Evolutionary conservation across 495 filamentous ascomycete species (phyloP).

Genomic region (Neurospora tetraspora): DNA sequence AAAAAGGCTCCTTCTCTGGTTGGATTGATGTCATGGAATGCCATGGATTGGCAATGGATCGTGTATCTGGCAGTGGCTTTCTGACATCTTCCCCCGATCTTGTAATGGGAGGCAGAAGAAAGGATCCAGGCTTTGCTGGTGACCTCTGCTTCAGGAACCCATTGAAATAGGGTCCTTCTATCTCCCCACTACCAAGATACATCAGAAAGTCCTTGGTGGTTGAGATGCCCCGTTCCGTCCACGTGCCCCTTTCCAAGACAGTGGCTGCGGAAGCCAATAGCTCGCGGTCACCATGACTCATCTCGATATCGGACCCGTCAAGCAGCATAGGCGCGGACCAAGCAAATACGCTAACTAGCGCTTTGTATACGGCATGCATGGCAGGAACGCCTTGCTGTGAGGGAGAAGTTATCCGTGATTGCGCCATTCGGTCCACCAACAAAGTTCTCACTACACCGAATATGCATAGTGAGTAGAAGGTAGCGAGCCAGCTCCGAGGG

Average conservation of each 20-base stretch:
- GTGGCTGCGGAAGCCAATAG: constrained; percentile 21
- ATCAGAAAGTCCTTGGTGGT: constrained; percentile 35
- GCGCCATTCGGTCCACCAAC: constrained; percentile 32
- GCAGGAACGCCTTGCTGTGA: constrained; percentile 22
- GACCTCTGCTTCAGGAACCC: constrained; percentile 37
- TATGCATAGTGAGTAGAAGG: constrained; percentile 38
- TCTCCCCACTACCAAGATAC: constrained; percentile 33
- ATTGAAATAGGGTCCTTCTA: constrained; percentile 29
- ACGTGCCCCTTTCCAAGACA: constrained; percentile 31
- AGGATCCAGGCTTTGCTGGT: constrained; percentile 16
- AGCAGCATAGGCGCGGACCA: constrained; percentile 34
- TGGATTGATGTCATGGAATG: constrained; percentile 7
- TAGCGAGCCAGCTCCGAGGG: constrained; percentile 35
- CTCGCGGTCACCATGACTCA: constrained; percentile 26
- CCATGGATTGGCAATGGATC: constrained; percentile 31
- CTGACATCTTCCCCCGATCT: constrained; percentile 24
- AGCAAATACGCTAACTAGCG: constrained; percentile 31
- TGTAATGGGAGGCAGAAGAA: constrained; percentile 23
- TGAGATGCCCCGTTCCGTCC: constrained; percentile 31
- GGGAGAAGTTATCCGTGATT: constrained; percentile 21
- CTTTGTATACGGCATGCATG: constrained; percentile 40
- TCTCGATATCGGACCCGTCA: constrained; percentile 25
- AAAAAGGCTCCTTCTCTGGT: constrained; percentile 18
- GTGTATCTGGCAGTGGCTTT: constrained; percentile 34
- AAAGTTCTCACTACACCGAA: constrained; percentile 41